Percentiles rank a stretch among this genome's conserved stretches.
phyloP scores from a whole-genome alignment of 1,284 basidiomycete species.

The Fomitiporia mediterranea region DNA sequence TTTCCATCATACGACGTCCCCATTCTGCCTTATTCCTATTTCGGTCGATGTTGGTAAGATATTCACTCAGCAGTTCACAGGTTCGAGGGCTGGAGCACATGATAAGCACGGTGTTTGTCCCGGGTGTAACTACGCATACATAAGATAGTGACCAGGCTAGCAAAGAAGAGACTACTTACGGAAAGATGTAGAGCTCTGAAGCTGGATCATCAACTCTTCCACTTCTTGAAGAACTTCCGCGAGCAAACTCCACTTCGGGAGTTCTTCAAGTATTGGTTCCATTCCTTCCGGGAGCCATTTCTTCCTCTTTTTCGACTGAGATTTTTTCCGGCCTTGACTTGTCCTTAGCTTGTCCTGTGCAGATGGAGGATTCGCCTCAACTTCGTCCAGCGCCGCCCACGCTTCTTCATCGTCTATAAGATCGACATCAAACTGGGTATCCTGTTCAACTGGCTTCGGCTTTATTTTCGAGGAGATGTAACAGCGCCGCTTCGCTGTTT shows the following conservation, averaged over 20 bases:
- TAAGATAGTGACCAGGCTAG: conserved; percentile 4
- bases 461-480: conserved; percentile 42
- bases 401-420: conserved; percentile 61
- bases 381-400: conserved; percentile 66
- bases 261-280: conserved; percentile 86
- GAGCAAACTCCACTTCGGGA: conserved; percentile 91
- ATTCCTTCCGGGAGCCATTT: conserved; percentile 76
- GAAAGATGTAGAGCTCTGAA: conserved; percentile 40
- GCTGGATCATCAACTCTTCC: conserved; percentile 78
- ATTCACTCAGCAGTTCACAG: conserved; percentile 73
- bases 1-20: conserved; percentile 76
- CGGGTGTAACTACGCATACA: conserved; percentile 43
- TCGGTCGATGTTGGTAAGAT: conserved; percentile 62
- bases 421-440: conserved; percentile 22
- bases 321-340: conserved; percentile 20
- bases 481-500: conserved; percentile 75
- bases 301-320: conserved; percentile 22
- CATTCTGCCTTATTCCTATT: conserved; percentile 52
- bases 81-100: conserved; percentile 86
- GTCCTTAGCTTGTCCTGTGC: conserved; percentile 16
- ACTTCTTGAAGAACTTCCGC: conserved; percentile 87
- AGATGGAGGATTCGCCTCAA: conserved; percentile 36
- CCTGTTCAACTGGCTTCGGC: conserved; percentile 6
- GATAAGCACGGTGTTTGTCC: conserved; percentile 76
- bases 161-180: neutral